These are phyloP conservation scores for Phytopythium cucurbitacearum DNA, from an alignment of 352 stramenopile species.

Conservation along the genomic window DNA sequence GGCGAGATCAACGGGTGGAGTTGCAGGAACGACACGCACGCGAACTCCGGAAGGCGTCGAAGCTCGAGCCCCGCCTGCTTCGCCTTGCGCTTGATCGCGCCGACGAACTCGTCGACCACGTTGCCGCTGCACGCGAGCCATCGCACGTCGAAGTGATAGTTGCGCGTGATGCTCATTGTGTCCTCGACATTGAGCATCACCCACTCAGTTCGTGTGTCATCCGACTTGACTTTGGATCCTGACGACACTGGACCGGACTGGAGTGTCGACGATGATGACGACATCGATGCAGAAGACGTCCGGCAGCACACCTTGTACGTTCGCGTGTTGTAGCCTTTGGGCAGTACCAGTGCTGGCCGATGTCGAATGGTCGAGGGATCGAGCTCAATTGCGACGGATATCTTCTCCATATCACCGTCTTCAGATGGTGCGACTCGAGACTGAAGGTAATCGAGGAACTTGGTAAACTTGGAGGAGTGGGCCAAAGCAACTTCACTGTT, in stretches of 20 bases:
- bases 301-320: constrained; percentile 47
- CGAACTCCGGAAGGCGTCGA: constrained; percentile 73
- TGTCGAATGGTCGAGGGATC: constrained; percentile 12
- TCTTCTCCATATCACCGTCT: constrained; percentile 43
- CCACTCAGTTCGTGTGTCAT: constrained; percentile 68
- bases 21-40: constrained; percentile 60
- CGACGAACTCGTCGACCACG: constrained; percentile 70
- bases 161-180: constrained; percentile 47
- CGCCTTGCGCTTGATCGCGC: constrained; percentile 48
- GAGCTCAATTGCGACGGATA: constrained; percentile 36
- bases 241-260: background rate
- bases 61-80: constrained; percentile 69
- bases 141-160: constrained; percentile 67
- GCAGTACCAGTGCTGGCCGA: constrained; percentile 4
- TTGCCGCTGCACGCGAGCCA: constrained; percentile 80
- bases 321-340: constrained; percentile 5
- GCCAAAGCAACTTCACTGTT: constrained; percentile 11
- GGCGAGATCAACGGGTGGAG: constrained; percentile 70
- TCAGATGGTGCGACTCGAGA: constrained; percentile 45
- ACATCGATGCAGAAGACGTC: constrained; percentile 10
- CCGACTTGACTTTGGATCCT: constrained; percentile 1
- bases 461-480: constrained; percentile 49
- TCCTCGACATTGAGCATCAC: constrained; percentile 67
- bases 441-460: constrained; percentile 66
- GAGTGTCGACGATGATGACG: constrained; percentile 11